These are phyloP conservation scores for Colletotrichum ledebouriae DNA, from an alignment of 2,329 filamentous ascomycete genomes.

Conservation along the genomic window DNA sequence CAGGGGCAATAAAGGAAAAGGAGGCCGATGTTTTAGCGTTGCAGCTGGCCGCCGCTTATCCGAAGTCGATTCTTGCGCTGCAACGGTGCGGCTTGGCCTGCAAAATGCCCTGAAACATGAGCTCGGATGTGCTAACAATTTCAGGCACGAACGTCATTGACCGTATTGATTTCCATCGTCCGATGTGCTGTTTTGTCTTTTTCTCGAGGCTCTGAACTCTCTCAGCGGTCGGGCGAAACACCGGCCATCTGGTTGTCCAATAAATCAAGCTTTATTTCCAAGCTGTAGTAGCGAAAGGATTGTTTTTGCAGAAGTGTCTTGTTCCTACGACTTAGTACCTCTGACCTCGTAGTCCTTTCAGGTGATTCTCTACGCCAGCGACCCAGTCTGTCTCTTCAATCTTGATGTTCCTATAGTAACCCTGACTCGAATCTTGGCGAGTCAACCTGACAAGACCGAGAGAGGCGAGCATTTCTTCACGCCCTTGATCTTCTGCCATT, in stretches of 20 bases:
- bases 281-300: not conserved
- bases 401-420: not conserved
- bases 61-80: conserved; percentile 7
- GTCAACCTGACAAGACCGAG: not conserved
- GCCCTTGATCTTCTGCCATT: not conserved
- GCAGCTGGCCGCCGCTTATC: conserved; percentile 24
- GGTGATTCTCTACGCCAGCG: not conserved
- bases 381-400: not conserved
- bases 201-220: not conserved
- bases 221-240: conserved; percentile 17
- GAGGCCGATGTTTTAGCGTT: conserved; percentile 6
- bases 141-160: conserved; percentile 4
- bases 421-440: not conserved
- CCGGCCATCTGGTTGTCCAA: conserved; percentile 3
- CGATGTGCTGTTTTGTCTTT: not conserved
- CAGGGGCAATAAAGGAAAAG: conserved; percentile 31
- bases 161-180: conserved; percentile 7
- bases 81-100: conserved; percentile 14
- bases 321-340: not conserved
- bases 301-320: not conserved
- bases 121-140: not conserved
- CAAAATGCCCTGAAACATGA: conserved; percentile 33
- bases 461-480: not conserved
- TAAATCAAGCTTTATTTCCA: not conserved
- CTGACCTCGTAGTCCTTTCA: not conserved